Base-by-base conservation (phyloP, 164 flowering plant genomes). In the Chloranthus sessilifolius region DNA sequence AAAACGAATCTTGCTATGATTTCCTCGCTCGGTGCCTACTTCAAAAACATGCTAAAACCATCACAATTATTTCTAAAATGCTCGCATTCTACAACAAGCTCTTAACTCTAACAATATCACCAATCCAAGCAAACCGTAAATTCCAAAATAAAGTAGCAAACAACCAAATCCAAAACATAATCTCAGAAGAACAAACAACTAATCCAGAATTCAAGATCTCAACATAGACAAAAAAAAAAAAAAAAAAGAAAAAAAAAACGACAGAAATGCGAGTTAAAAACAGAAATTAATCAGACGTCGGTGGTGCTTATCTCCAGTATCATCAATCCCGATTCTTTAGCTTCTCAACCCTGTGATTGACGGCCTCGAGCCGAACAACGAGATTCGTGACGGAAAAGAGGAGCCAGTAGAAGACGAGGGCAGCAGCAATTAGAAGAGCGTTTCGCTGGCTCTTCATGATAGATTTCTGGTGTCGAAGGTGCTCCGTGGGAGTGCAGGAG, bases 401-500 rank as follows among this genome's bases (percentile, higher is more conserved):
- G 15, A 87, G 72, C 98, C 97, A 90, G 68, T 90, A 90, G 67
- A 90, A 87, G 15, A 90, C 5, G 25, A 90, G 67, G 0, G 97
- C 95, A 12, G 82, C 68, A 15, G 81, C 95, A 55, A 90, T 87
- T 44, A 90, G 61, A 29, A 90, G 73, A 14, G 85, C 95, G 58
- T 90, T 90, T 25, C 97, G 73, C 77, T 90, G 95, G 67, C 87
- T 81, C 78, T 90, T 87, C 85, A 90, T 84, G 63, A 81, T 71
- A 7, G 88, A 80, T 31, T 90, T 90, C 87, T 84, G 95, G 65
- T 90, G 95, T 33, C 95, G 88, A 47, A 90, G 70, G 43, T 68
- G 45, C 58, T 74, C 79, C 7, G 79, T 40, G 0, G 75, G 79
- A 3, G 73, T 52, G 47, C 79, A 74, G 2, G 69, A 29, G 12